These are phyloP conservation scores for Ceratopteris richardii DNA, from an alignment of 75 land plant species.

Conservation along the genomic window DNA sequence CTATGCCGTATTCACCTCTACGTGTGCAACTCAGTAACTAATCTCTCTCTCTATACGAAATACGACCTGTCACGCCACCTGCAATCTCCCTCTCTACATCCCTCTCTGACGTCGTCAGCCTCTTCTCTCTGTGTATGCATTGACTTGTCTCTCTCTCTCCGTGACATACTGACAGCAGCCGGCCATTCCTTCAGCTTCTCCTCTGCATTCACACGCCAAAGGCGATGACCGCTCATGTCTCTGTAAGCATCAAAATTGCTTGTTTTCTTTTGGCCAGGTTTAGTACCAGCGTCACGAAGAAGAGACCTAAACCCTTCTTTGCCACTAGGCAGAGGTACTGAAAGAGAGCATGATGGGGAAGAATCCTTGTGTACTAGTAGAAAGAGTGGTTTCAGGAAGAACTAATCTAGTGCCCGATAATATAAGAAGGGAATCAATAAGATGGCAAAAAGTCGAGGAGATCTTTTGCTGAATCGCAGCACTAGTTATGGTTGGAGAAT, in stretches of 20 bases:
- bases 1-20: too few relatives aligned
- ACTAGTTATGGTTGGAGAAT: conserved; percentile 1
- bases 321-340: conserved; percentile 59
- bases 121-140: conserved; percentile 68
- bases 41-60: too few relatives aligned
- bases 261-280: conserved; percentile 99
- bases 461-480: background rate
- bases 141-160: conserved; percentile 61
- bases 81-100: conserved; percentile 38
- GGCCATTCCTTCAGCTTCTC: conserved; percentile 90
- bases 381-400: background rate
- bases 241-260: conserved; percentile 91
- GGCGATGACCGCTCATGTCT: conserved; percentile 91
- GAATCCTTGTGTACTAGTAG: conserved; percentile 4
- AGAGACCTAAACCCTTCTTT: conserved; percentile 98
- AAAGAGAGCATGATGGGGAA: conserved; percentile 37
- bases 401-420: conserved; percentile 11
- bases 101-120: conserved; percentile 41
- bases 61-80: too few relatives aligned
- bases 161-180: conserved; percentile 64
- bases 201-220: conserved; percentile 96
- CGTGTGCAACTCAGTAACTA: too few relatives aligned
- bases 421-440: conserved; percentile 3
- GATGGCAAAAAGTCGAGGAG: conserved; percentile 5
- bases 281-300: conserved; percentile 86